These are phyloP conservation scores for Apiosordaria backusii DNA, from an alignment of 495 filamentous ascomycete genomes.

Conservation along the genomic window DNA sequence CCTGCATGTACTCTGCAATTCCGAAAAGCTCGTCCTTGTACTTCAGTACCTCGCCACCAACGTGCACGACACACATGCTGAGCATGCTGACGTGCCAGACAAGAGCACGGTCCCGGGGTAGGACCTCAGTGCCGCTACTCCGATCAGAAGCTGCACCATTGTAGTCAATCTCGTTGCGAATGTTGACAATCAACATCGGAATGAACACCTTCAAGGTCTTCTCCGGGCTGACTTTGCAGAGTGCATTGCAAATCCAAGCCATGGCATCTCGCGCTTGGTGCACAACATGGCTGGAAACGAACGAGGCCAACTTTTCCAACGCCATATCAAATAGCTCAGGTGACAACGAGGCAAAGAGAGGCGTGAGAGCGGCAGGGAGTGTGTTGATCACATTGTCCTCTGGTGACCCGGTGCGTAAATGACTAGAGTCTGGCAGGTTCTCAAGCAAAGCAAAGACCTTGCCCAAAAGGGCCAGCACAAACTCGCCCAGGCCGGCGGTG, in stretches of 20 bases:
- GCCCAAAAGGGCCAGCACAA: slow-evolving; percentile 82
- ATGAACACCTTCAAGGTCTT: slow-evolving; percentile 88
- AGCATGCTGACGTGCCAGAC: slow-evolving; percentile 98
- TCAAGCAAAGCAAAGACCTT: slow-evolving; percentile 93
- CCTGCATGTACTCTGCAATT: slow-evolving; percentile 92
- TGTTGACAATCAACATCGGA: slow-evolving; percentile 82
- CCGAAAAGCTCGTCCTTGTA: slow-evolving; percentile 86
- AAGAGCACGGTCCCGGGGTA: slow-evolving; percentile 85
- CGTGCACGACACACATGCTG: slow-evolving; percentile 97
- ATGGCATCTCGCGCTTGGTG: slow-evolving; percentile 97
- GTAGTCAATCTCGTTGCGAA: slow-evolving; percentile 94
- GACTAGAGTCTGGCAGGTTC: slow-evolving; percentile 86
- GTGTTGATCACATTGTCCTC: slow-evolving; percentile 98
- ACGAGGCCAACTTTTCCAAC: slow-evolving; percentile 84
- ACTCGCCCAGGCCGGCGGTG: slow-evolving; percentile 89
- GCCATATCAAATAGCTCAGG: slow-evolving; percentile 91
- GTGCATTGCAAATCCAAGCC: slow-evolving; percentile 94
- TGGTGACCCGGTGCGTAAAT: slow-evolving; percentile 82
- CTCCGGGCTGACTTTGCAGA: slow-evolving; percentile 91
- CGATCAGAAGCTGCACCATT: slow-evolving; percentile 95
- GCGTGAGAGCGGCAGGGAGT: slow-evolving; percentile 85
- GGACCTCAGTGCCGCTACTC: slow-evolving; percentile 87
- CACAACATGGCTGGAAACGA: slow-evolving; percentile 93
- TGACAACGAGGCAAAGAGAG: slow-evolving; percentile 85
- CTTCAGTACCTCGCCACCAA: slow-evolving; percentile 80